Conservation (phyloP, 2,329 filamentous ascomycete species). For the Fusarium tanahbumbuense region DNA sequence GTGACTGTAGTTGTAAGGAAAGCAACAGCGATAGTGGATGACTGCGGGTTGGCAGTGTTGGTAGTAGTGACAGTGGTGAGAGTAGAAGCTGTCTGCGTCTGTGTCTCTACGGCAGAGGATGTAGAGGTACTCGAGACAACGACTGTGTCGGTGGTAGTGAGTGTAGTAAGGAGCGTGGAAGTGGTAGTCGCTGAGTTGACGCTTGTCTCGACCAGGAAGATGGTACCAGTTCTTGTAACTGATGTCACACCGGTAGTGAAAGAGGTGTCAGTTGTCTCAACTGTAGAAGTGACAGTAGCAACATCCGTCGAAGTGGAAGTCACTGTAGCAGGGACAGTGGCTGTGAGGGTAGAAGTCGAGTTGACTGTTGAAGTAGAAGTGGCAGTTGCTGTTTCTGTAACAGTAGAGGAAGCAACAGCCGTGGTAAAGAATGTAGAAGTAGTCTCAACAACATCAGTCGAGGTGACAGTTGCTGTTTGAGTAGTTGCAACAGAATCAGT, state of each 20-base stretch:
- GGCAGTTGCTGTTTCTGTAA: neutral
- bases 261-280: neutral
- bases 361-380: neutral
- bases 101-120: neutral
- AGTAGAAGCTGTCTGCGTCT: neutral
- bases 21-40: neutral
- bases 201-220: neutral
- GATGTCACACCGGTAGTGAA: neutral
- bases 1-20: neutral
- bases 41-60: neutral
- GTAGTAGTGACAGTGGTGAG: neutral
- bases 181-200: neutral
- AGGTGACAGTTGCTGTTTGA: neutral
- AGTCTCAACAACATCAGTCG: neutral
- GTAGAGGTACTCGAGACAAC: neutral
- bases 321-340: neutral
- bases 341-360: neutral
- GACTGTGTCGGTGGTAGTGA: neutral
- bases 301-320: neutral
- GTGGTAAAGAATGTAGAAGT: neutral
- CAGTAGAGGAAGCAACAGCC: neutral
- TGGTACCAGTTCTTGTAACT: neutral
- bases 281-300: neutral
- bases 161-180: neutral
- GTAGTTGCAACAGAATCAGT: neutral